Evolutionary conservation across 441 rosid genomes (phyloP), one percentile per base, ranked within the genome.

Genomic region (Breynia disticha): DNA sequence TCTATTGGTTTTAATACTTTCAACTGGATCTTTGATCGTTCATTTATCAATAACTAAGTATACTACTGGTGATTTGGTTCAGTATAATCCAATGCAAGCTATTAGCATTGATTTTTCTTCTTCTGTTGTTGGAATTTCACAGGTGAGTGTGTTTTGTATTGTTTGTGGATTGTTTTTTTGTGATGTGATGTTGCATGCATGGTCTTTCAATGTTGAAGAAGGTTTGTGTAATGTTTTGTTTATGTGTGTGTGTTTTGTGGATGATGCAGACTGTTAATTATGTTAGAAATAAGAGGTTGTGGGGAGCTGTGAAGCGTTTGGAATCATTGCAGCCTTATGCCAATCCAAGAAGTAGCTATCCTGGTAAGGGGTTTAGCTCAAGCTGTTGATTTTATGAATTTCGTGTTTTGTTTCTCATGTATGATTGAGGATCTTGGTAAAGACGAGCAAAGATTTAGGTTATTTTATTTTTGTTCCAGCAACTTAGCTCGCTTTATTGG

Each of bases 321-420:
- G 80, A 63, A 64, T 72, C 87, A n/a, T 77, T 95, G 76, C 88
- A 84, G 70, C 99, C 97, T 20, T 90, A 86, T 77, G 95, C 96
- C 46, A 87, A 81, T 61, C 90, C 97, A 42, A 83, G 97, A 74
- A 73, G 50, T 65, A 73, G 35, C 73, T 81, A 80, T 76, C 84
- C 82, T 48, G 90, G 99, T 94, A 81, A 58, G 50, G 45, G 61
- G 43, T 54, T 67, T 68, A 56, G 43, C 48, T 65, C 56, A 51
- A 53, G 41, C 57, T 55, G 24, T 50, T n/a, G 46, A 7, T 37
- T 43, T 35, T 22, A n/a, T 41, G 52, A 47, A 19, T 37, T 15
- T 28, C 21, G 13, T 18, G 16, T 52, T 12, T 17, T 46, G 3
- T 32, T 57, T 61, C 19, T 52, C 55, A 24, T 51, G 9, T 4